Percentiles rank a stretch among this genome's conserved stretches.
These are phyloP conservation scores for Euptelea pleiosperma DNA, from an alignment of 164 flowering plant species.

Conservation along the genomic window DNA sequence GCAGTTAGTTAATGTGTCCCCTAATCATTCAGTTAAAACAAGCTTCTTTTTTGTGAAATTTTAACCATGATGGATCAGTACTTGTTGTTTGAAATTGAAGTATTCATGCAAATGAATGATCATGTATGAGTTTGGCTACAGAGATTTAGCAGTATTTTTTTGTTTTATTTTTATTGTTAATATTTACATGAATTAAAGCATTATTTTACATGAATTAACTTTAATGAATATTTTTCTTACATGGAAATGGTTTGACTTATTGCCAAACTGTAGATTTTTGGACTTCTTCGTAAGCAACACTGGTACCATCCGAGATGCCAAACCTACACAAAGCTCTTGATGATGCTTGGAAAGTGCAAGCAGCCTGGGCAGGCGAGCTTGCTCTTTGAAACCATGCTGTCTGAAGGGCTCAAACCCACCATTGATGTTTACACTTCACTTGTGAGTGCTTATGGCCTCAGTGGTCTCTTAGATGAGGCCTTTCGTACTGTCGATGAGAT, in stretches of 20 bases:
- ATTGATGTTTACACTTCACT: conserved; percentile 84
- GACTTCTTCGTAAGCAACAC: conserved; percentile 72
- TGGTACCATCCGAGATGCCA: conserved; percentile 82
- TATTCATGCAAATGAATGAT: no score
- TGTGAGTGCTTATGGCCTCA: conserved; percentile 68
- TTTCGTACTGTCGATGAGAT: conserved; percentile 51
- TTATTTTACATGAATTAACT: no score
- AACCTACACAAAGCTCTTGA: conserved; percentile 73
- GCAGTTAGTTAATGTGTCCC: no score
- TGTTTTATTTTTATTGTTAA: no score
- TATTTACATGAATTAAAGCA: no score
- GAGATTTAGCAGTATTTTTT: no score
- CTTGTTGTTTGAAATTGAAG: no score
- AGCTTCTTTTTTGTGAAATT: no score
- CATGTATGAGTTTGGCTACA: no score
- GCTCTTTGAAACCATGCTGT: conserved; percentile 64
- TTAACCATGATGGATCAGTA: no score
- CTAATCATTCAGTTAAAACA: no score
- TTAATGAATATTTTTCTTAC: conserved; percentile 10
- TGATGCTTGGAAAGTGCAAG: conserved; percentile 81
- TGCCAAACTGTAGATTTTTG: conserved; percentile 50
- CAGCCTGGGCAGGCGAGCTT: conserved; percentile 61
- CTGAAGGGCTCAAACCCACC: conserved; percentile 69
- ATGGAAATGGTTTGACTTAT: neutral
- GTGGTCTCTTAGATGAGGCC: conserved; percentile 63